phyloP scores from a whole-genome alignment of 441 rosid species.

The Macaranga tanarius region DNA sequence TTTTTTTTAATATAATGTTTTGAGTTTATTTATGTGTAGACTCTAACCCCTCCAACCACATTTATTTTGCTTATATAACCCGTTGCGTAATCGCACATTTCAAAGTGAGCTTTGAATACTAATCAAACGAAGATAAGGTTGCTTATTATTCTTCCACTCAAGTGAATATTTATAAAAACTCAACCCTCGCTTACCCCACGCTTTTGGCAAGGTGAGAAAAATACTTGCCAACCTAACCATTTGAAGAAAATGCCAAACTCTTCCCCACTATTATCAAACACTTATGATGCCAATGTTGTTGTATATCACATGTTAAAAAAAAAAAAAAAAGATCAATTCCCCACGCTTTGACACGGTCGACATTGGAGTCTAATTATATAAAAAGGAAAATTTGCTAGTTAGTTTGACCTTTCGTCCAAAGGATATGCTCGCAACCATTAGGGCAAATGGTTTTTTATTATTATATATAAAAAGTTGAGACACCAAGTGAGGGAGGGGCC shows the following conservation, averaged over 20 bases:
- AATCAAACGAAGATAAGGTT: constrained; percentile 21
- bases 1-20: background rate
- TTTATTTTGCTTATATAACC: constrained; percentile 17
- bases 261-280: background rate
- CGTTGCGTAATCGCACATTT: constrained; percentile 20
- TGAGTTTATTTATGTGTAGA: background rate
- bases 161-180: constrained; percentile 29
- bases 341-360: constrained; percentile 11
- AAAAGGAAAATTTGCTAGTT: no score
- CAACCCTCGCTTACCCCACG: constrained; percentile 3
- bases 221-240: constrained; percentile 19
- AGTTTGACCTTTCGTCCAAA: constrained; percentile 22
- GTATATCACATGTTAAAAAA: background rate
- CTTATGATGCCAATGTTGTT: background rate
- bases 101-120: constrained; percentile 14
- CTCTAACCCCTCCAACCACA: constrained; percentile 14
- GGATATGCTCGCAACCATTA: background rate
- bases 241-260: constrained; percentile 18
- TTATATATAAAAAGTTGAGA: background rate
- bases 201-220: constrained; percentile 17
- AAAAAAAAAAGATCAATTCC: no score
- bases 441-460: background rate
- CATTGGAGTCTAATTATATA: background rate
- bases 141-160: constrained; percentile 34
- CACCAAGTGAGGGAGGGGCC: background rate